A percentile compares a stretch with the other conserved stretches of the same genome.
Evolutionary conservation across 192 early-diverging fungal genomes (phyloP).

Genomic region (Spizellomyces punctatus): DNA sequence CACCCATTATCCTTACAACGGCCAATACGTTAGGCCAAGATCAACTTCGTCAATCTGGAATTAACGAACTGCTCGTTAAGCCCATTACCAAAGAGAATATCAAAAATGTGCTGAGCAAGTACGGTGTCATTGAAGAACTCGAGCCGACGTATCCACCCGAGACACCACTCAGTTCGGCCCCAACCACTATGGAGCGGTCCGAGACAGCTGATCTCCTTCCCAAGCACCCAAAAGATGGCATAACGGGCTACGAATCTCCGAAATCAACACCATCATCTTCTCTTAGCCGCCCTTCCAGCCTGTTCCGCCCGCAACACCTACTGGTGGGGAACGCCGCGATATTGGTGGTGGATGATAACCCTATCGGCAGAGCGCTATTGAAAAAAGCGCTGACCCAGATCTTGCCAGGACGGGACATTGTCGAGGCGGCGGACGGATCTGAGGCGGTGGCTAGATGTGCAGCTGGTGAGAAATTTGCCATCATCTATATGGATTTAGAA

Average conservation of each 20-base stretch:
- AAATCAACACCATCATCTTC: not conserved
- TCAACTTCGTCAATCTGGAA: not conserved
- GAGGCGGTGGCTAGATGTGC: slow-evolving; percentile 19
- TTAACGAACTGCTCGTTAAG: slow-evolving; percentile 10
- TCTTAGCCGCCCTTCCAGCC: not conserved
- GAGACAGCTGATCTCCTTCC: too few relatives aligned
- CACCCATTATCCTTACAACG: slow-evolving; percentile 28
- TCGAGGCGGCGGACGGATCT: slow-evolving; percentile 20
- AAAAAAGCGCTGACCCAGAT: not conserved
- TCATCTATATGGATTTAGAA: slow-evolving; percentile 19
- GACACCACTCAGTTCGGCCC: not conserved
- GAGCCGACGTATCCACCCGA: not conserved
- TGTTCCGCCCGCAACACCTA: not conserved
- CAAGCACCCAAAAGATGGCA: not conserved
- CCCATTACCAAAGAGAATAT: slow-evolving; percentile 9
- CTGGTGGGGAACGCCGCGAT: slow-evolving; percentile 1
- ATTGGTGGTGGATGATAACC: slow-evolving; percentile 27
- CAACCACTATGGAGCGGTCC: not conserved
- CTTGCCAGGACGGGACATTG: slow-evolving; percentile 23
- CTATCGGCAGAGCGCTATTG: not conserved
- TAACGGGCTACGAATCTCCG: not conserved
- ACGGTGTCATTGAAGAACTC: not conserved
- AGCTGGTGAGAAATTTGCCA: slow-evolving; percentile 23
- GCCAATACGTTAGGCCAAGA: not conserved
- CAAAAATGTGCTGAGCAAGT: not conserved